Evolutionary conservation across 768 basidiomycete species (phyloP), one percentile per base, ranked within the genome.

Genomic region (Suillus subluteus): DNA sequence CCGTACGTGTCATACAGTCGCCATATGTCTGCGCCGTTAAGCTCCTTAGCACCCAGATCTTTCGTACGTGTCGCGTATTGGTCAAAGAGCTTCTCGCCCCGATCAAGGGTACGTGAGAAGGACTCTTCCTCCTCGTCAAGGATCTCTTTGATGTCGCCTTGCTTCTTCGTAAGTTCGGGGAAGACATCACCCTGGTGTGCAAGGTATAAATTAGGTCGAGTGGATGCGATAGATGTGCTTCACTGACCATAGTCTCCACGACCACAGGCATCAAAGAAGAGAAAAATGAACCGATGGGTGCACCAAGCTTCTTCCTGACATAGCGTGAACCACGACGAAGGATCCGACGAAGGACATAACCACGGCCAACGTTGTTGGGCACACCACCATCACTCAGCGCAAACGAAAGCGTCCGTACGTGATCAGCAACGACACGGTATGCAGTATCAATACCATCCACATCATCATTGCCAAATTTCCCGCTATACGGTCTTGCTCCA

Each of bases 71-170:
- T 74, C 26, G 91, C 92, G 77, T 94, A 98, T 71, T 92, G 88
- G 64, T 96, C 94, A 76, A 99, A 99, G 6, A 99, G 84, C 74
- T 90, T 94, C 82, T 99, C 98, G 40, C 98, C 98, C 37, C 98
- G 90, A 77, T 97, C 96, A 40, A 99, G 86, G 9, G 98, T 99
- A n/a, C 95, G 88, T 9, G 96, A 94, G 77, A 99, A 99, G 0
- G 96, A 98, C 70, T 93, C 93, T 75, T 99, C 98, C 78, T 99
- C 98, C 73, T 99, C 98, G 74, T 99, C 91, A 21, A 99, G 84
- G 68, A 99, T 95, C 77, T 98, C 95, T 75, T 95, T 95, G 73
- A 98, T 88, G 69, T 94, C 95, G 11, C 85, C 86, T 38, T 87
- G 82, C 71, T 87, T 91, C 75, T 88, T 94, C 23, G 86, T 92